Evolutionary conservation across 331 rosid species (phyloP).

Genomic region (Pyrus hybrid): DNA sequence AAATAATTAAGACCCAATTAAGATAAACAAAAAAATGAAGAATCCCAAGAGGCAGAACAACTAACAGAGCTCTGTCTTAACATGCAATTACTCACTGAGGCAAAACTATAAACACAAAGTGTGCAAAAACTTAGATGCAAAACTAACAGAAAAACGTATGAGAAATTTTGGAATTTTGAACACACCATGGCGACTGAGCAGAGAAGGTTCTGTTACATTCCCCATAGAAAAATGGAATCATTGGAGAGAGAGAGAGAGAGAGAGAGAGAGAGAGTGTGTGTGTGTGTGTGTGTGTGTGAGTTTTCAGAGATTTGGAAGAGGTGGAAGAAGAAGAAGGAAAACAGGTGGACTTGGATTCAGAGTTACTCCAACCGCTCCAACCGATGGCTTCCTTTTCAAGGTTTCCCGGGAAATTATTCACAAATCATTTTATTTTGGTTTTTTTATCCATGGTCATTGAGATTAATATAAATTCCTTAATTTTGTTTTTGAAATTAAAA

Average conservation of each 20-base stretch:
- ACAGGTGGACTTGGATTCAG: conserved; percentile 14
- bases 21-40: conserved; percentile 1
- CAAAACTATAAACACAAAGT: conserved; percentile 5
- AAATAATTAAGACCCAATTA: neutral
- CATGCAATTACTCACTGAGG: neutral
- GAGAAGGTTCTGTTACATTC: neutral
- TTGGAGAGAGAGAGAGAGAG: conserved; percentile 10
- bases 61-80: neutral
- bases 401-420: conserved; percentile 18
- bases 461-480: too few species aligned
- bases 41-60: conserved; percentile 6
- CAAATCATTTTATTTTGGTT: neutral
- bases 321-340: conserved; percentile 3
- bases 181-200: conserved; percentile 3
- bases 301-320: neutral
- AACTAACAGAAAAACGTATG: neutral
- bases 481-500: too few species aligned
- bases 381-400: conserved; percentile 33
- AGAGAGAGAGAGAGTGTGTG: neutral
- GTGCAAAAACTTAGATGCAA: neutral
- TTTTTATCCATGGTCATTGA: neutral
- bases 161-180: conserved; percentile 3
- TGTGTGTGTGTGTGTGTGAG: too few species aligned
- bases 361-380: conserved; percentile 33
- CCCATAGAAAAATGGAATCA: neutral